Conservation (phyloP, 768 basidiomycete genomes). For the Tubosaeta sp. region DNA sequence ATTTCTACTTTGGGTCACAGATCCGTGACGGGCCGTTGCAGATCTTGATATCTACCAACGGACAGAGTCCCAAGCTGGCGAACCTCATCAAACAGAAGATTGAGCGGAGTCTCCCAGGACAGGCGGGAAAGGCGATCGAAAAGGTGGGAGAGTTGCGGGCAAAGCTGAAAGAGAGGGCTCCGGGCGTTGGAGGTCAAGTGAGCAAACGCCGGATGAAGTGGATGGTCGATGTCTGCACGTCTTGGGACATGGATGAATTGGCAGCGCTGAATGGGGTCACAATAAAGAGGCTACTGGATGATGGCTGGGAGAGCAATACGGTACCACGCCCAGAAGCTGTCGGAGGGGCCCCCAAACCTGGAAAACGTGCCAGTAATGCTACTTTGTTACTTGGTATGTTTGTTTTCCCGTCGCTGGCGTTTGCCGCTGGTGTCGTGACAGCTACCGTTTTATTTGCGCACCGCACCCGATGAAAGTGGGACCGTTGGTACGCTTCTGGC, state of each 20-base stretch:
- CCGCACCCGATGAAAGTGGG: constrained; percentile 28
- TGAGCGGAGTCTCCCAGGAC: constrained; percentile 61
- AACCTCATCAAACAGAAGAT: constrained; percentile 72
- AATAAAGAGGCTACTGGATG: constrained; percentile 65
- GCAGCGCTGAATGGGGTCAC: constrained; percentile 59
- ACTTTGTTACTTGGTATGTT: constrained; percentile 9
- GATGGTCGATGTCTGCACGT: constrained; percentile 85
- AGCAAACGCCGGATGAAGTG: constrained; percentile 84
- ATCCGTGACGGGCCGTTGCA: constrained; percentile 88
- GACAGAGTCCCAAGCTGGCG: constrained; percentile 88
- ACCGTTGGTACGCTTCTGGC: too few species aligned
- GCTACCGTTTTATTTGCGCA: constrained; percentile 30
- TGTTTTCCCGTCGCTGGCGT: constrained; percentile 34
- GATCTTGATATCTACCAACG: constrained; percentile 94
- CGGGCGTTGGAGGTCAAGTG: constrained; percentile 74
- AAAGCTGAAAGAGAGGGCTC: constrained; percentile 72
- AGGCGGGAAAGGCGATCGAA: constrained; percentile 73
- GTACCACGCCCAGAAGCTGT: constrained; percentile 45
- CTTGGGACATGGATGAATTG: constrained; percentile 83
- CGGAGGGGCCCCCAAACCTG: constrained; percentile 24
- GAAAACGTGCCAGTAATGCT: constrained; percentile 1
- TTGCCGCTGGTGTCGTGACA: constrained; percentile 42
- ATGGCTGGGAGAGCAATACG: constrained; percentile 76
- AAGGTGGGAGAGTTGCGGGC: constrained; percentile 72
- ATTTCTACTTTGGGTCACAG: constrained; percentile 97